Percentiles rank a stretch among this genome's conserved stretches.
Conservation (phyloP, 73 alveolate genomes). For the Uronychia binucleata region DNA sequence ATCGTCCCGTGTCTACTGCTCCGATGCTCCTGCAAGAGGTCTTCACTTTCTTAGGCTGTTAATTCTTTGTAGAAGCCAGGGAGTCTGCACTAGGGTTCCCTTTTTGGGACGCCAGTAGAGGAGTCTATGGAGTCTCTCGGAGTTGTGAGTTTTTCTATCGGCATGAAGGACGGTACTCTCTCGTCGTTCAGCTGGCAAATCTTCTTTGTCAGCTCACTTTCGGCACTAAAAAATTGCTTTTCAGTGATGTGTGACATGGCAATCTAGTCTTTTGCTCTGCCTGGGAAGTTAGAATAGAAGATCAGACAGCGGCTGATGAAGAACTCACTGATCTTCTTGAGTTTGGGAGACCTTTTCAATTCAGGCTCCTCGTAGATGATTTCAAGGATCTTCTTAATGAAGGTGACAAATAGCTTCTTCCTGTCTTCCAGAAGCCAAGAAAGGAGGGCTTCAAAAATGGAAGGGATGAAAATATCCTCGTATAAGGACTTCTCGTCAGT, state of each 20-base stretch:
- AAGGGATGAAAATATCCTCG: background rate
- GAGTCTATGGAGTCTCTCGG: too few relatives aligned
- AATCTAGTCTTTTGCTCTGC: background rate
- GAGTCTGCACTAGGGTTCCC: too few relatives aligned
- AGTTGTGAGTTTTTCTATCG: too few relatives aligned
- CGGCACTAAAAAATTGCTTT: background rate
- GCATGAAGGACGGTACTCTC: too few relatives aligned
- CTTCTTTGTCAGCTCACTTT: background rate
- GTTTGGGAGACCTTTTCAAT: background rate
- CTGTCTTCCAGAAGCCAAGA: background rate
- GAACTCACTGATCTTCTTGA: background rate
- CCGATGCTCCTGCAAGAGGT: background rate
- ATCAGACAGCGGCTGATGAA: background rate
- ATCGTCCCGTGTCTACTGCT: background rate
- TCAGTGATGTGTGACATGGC: background rate
- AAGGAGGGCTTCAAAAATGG: background rate
- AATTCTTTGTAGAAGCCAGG: too few relatives aligned
- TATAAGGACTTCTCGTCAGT: background rate
- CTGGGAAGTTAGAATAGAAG: background rate
- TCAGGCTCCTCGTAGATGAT: background rate
- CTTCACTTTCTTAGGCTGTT: too few relatives aligned
- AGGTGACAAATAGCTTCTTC: background rate
- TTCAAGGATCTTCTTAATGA: background rate
- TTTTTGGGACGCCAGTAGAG: too few relatives aligned
- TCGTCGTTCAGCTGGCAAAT: background rate